Evolutionary conservation across 306 rosid species (phyloP).

Genomic region (Fragaria vesca): DNA sequence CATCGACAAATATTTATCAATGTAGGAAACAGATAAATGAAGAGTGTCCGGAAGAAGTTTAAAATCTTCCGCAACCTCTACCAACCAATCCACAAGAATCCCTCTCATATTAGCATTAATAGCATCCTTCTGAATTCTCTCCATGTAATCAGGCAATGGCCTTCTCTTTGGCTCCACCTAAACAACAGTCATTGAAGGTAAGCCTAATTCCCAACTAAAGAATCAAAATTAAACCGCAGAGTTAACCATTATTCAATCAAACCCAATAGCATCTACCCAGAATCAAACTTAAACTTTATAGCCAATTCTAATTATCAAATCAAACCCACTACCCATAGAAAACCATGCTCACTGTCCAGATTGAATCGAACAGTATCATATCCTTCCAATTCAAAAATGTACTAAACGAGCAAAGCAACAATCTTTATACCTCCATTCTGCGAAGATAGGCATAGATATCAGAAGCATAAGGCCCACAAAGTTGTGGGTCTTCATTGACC

Average conservation of each 20-base stretch:
- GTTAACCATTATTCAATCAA: too few species aligned
- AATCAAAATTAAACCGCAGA: not conserved
- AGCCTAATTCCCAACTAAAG: not conserved
- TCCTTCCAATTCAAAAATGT: not conserved
- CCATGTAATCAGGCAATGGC: slow-evolving; percentile 60
- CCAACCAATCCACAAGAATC: slow-evolving; percentile 86
- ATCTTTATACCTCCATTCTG: slow-evolving; percentile 53
- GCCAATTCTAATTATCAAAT: not conserved
- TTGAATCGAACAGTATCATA: not conserved
- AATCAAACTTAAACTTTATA: not conserved
- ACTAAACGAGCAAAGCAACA: not conserved
- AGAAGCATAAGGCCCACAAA: slow-evolving; percentile 54
- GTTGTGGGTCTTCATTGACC: slow-evolving; percentile 48
- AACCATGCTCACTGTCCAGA: not conserved
- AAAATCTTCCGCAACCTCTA: slow-evolving; percentile 87
- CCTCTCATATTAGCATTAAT: slow-evolving; percentile 70
- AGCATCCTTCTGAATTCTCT: slow-evolving; percentile 61
- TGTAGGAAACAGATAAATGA: slow-evolving; percentile 50
- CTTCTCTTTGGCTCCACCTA: slow-evolving; percentile 65
- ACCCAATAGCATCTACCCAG: not conserved
- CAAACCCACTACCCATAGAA: not conserved
- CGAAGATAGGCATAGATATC: slow-evolving; percentile 76
- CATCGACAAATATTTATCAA: slow-evolving; percentile 64
- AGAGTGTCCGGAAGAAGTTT: slow-evolving; percentile 79
- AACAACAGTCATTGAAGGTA: not conserved